Base-by-base conservation (phyloP, 1,139 yeast species). In the Debaryomycetaceae sp. region DNA sequence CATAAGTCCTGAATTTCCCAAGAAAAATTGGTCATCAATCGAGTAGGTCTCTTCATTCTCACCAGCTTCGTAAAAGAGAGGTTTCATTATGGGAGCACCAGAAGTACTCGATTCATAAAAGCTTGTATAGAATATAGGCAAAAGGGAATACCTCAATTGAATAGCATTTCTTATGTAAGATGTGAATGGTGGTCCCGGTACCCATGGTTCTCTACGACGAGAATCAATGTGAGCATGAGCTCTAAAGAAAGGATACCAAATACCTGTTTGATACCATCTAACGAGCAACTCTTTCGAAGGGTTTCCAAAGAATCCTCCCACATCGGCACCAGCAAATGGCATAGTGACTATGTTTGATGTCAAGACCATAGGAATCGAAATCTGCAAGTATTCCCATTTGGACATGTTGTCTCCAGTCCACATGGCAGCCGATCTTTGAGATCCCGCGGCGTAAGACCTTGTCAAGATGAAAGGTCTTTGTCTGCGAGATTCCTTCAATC, bases 371-470 rank as follows among this genome's bases (percentile, higher is more conserved):
- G 98, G 97, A 34, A 90, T 77, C 0, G 97, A 87, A 6, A 81
- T 74, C 54, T 78, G 76, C 50, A 93, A 73, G 56, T 89, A 86
- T 51, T 85, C 95, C 99, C 99, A 95, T 53, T 78, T 84, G 6
- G 97, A 88, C 79, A 80, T 85, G 62, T 91, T 93, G 63, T 93
- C 99, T 38, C 99, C 99, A 0, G 97, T 89, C 99, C 99, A 95
- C 81, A 87, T 85, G 0, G 98, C 97, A 0, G 95, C 85, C 0
- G 93, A 75, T 53, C 93, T 76, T 64, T 93, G 98, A 5, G 97
- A 87, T 0, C 99, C 99, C 0, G 98, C 80, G 63, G 76, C 91
- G 62, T 78, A 91, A 0, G 97, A 76, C 50, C 99, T 72, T 0
- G 99, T 89, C 42, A 93, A 75, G n/a, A 93, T 70, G 58, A 95